phyloP scores from a whole-genome alignment of 2,329 filamentous ascomycete genomes.

The Calonectria pseudoturangicola region DNA sequence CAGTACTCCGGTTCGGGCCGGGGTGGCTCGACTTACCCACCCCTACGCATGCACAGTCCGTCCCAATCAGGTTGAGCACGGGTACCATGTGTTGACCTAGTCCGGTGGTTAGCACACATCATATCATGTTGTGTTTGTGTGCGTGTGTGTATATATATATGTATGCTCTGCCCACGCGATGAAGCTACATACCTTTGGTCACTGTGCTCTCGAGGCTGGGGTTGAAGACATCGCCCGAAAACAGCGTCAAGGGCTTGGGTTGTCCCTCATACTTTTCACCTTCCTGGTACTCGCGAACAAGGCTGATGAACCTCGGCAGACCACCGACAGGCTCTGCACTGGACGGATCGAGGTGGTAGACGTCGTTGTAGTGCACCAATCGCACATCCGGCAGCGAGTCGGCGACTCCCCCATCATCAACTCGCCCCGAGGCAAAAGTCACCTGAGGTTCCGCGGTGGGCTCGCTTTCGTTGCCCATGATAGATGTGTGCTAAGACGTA shows the following conservation, averaged over 20 bases:
- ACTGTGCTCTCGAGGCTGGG: conserved; percentile 91
- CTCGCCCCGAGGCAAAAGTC: conserved; percentile 53
- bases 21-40: conserved; percentile 68
- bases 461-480: conserved; percentile 49
- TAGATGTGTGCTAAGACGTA: not conserved
- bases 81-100: conserved; percentile 89
- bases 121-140: conserved; percentile 11
- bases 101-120: conserved; percentile 1
- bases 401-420: conserved; percentile 41
- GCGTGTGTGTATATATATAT: not conserved
- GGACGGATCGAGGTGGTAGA: conserved; percentile 87
- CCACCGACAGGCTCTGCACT: conserved; percentile 91
- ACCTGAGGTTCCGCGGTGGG: conserved; percentile 55
- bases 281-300: conserved; percentile 84
- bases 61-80: conserved; percentile 85
- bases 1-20: conserved; percentile 40
- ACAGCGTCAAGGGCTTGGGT: conserved; percentile 83
- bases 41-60: conserved; percentile 87
- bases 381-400: conserved; percentile 78
- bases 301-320: conserved; percentile 85
- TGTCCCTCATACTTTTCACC: conserved; percentile 77
- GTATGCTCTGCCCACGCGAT: not conserved
- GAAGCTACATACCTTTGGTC: conserved; percentile 81
- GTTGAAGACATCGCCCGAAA: conserved; percentile 95
- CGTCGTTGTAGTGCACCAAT: conserved; percentile 94